These are phyloP conservation scores for Fusarium oxysporum DNA, from an alignment of 2,329 filamentous ascomycete species.

Conservation along the genomic window DNA sequence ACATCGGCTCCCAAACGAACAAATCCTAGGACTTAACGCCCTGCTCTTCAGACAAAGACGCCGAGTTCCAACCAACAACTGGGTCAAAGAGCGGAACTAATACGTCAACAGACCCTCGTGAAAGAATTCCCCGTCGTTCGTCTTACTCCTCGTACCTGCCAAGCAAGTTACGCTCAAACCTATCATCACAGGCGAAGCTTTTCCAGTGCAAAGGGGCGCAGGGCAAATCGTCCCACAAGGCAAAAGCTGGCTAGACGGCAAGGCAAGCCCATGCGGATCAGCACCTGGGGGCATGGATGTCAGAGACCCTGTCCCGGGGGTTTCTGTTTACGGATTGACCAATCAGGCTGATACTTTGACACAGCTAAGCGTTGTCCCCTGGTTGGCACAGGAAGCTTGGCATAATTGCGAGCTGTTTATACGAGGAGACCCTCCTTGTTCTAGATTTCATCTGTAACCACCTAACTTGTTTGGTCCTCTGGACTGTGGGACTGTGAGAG, in stretches of 20 bases:
- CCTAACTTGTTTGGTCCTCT: not conserved
- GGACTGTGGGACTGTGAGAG: not conserved
- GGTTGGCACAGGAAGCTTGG: conserved; percentile 14
- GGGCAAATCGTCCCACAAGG: conserved; percentile 23
- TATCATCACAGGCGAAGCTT: conserved; percentile 21
- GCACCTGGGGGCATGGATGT: conserved; percentile 21
- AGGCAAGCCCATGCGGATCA: conserved; percentile 14
- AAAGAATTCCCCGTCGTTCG: not conserved
- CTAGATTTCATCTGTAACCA: conserved; percentile 17
- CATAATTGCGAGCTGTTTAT: conserved; percentile 17
- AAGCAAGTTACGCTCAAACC: conserved; percentile 14
- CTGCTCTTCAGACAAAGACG: conserved; percentile 7
- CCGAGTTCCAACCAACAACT: conserved; percentile 4
- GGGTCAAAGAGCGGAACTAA: conserved; percentile 1
- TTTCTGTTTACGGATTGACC: conserved; percentile 27
- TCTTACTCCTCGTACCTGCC: conserved; percentile 17
- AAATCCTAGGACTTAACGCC: conserved; percentile 8
- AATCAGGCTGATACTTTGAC: conserved; percentile 1
- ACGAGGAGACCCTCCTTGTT: conserved; percentile 23
- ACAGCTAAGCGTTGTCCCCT: conserved; percentile 1
- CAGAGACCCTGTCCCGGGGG: conserved; percentile 13
- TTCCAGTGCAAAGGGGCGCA: conserved; percentile 1
- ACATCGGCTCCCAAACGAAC: not conserved
- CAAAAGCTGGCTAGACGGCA: conserved; percentile 6
- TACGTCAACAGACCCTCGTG: not conserved